These are phyloP conservation scores for Aspergillus carlsbadensis DNA, from an alignment of 495 filamentous ascomycete species.

Conservation along the genomic window DNA sequence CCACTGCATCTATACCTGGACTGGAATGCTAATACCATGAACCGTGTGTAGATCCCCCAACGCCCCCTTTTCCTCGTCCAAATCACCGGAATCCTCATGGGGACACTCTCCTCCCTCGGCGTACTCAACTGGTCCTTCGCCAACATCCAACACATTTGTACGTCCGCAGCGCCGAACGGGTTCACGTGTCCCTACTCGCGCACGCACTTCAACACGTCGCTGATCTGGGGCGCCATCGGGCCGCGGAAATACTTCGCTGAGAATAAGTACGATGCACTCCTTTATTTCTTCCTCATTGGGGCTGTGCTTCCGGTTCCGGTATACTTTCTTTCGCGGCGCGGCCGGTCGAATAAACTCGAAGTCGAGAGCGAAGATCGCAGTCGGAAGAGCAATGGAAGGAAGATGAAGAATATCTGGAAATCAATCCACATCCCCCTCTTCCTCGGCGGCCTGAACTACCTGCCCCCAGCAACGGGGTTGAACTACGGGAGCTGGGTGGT, in stretches of 20 bases:
- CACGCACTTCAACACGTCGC: slow-evolving; percentile 81
- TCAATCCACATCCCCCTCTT: slow-evolving; percentile 29
- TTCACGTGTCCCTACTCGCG: slow-evolving; percentile 84
- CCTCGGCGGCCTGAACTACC: slow-evolving; percentile 29
- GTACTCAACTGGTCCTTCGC: slow-evolving; percentile 84
- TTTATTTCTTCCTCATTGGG: slow-evolving; percentile 76
- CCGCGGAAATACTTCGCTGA: slow-evolving; percentile 59
- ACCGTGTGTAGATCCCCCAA: not conserved
- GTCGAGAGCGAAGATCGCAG: slow-evolving; percentile 27
- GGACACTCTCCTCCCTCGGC: slow-evolving; percentile 65
- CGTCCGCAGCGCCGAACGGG: slow-evolving; percentile 69
- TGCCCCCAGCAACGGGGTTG: slow-evolving; percentile 59
- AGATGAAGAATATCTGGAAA: slow-evolving; percentile 19
- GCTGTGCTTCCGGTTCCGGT: slow-evolving; percentile 65
- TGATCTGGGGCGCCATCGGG: slow-evolving; percentile 87
- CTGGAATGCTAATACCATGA: too few species aligned
- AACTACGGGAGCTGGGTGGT: slow-evolving; percentile 82
- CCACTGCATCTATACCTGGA: not conserved
- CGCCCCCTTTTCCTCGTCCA: slow-evolving; percentile 66
- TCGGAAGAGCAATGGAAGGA: too few species aligned
- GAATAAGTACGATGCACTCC: slow-evolving; percentile 51
- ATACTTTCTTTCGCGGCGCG: slow-evolving; percentile 62
- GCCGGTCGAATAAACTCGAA: too few species aligned
- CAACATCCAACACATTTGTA: slow-evolving; percentile 75
- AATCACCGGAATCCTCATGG: slow-evolving; percentile 60